Evolutionary conservation across 2,329 filamentous ascomycete species (phyloP), one percentile per base, ranked within the genome.

Genomic region (Penicillium sp.): DNA sequence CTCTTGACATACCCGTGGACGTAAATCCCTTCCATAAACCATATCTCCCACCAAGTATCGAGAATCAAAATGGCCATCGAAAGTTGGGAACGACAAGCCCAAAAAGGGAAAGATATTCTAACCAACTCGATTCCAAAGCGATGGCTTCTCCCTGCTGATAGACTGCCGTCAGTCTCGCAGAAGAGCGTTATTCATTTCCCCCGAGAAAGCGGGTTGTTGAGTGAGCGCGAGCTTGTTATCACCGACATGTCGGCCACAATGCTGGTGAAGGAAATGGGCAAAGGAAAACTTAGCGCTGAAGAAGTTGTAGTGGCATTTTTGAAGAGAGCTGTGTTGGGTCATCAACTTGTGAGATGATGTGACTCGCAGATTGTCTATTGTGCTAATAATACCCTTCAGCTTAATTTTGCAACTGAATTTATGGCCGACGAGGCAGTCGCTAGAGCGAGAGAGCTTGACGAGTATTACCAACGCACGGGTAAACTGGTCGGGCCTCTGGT

Each of bases 401-500:
- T 71, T 45, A 72, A 72, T 50, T 72, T 72, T 14, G 70, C 69
- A 9, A 74, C 71, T 0, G 72, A 75, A 44, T 73, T 75, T 9
- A 58, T 74, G 55, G 69, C 70, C 7, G 68, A 72, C 1, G 64
- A 66, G 32, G 72, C 71, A 6, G 65, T 75, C 44, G 38, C 60
- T 6, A 56, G 68, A 18, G 72, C 72, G 2, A 69, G 61, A 48
- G 62, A 68, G 38, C 59, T 73, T 2, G 72, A 74, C 56, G 50
- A 59, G 2, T 62, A 71, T 36, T 72, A 60, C 36, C 56, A 63
- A 40, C 49, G 62, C 19, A 70, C 67, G 0, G 77, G 77, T 23
- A 76, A 75, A 60, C 58, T 78, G 11, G 70, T 83, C 57, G 81
- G 81, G 8, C 74, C 79, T 6, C 58, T 81, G 59, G 70, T 71